Base-by-base conservation (phyloP, 2,329 filamentous ascomycete genomes). In the Calonectria pseudoturangicola region DNA sequence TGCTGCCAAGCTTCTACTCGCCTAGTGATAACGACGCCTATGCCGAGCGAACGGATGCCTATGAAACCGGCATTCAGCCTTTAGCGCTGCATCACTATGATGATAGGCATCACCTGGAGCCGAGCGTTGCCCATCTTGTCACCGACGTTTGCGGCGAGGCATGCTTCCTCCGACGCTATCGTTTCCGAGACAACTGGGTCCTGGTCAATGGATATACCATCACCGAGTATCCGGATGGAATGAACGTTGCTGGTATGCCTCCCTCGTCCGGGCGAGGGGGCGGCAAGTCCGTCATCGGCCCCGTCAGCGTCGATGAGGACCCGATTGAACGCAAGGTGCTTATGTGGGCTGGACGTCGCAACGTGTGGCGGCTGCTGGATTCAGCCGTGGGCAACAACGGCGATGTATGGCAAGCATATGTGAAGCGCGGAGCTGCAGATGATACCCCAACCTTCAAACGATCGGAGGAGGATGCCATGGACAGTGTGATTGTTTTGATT, bases 151-250 rank as follows among this genome's bases (percentile, higher is more conserved):
- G 86, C 74, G 87, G 87, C 25, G 86, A 87, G 66, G 80, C 82
- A 13, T 88, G 86, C 75, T 88, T 87, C 77, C 82, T 88, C 74
- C 86, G 88, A 75, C 84, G 86, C 8, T 88, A 86, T 72, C 77
- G 81, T 39, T 88, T 88, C 77, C 80, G 78, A 47, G 86, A 87
- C 76, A 82, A 84, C 75, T 89, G 87, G 87, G 82, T 88, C 4
- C 81, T 89, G 6, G 84, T 87, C 51, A 88, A 88, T 73, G 87
- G 87, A 6, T 82, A 86, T 76, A 85, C 86, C 36, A 82, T 89
- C 70, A 84, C 82, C 48, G 82, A 87, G 60, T 87, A 88, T 74
- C 82, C 83, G 0, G 82, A 84, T 66, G 83, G 84, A 2, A 80
- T 85, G 39, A 79, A 78, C 41, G 70, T 80, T 30, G 79, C 76